These are phyloP conservation scores for Neurospora sp. DNA, from an alignment of 495 filamentous ascomycete genomes.

Conservation along the genomic window DNA sequence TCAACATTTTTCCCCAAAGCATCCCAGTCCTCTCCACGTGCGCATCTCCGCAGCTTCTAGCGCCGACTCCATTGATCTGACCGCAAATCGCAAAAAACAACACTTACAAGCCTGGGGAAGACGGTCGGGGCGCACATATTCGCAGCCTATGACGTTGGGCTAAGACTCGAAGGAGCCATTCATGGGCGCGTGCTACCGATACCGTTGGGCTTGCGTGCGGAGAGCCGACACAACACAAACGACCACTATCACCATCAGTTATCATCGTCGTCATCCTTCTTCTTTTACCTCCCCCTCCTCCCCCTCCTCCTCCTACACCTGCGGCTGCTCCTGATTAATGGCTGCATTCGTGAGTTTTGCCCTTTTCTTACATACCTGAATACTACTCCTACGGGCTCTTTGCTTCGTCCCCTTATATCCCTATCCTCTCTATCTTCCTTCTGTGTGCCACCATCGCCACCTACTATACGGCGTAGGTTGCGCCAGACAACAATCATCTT, in stretches of 20 bases:
- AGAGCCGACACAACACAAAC: background rate
- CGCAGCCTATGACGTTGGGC: background rate
- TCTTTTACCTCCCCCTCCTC: background rate
- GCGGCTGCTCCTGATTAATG: conserved; percentile 21
- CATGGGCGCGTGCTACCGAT: background rate
- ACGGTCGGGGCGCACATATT: background rate
- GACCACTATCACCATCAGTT: background rate
- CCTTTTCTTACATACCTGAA: conserved; percentile 19
- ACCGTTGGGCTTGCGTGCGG: background rate
- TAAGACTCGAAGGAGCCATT: background rate
- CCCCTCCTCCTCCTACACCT: background rate
- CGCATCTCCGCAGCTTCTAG: background rate
- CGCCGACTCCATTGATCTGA: background rate
- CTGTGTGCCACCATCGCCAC: background rate
- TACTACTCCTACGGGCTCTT: conserved; percentile 8
- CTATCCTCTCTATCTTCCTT: background rate
- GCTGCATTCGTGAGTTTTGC: conserved; percentile 37
- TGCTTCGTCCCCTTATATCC: conserved; percentile 1
- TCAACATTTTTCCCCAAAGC: background rate
- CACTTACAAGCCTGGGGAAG: background rate
- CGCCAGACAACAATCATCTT: background rate
- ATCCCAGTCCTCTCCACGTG: background rate
- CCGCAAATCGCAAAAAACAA: background rate
- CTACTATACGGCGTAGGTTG: background rate
- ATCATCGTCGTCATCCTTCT: background rate